Percentiles rank a stretch among this genome's conserved stretches.
phyloP scores from a whole-genome alignment of 2,329 filamentous ascomycete species.

The Colletotrichum gloeosporioides region DNA sequence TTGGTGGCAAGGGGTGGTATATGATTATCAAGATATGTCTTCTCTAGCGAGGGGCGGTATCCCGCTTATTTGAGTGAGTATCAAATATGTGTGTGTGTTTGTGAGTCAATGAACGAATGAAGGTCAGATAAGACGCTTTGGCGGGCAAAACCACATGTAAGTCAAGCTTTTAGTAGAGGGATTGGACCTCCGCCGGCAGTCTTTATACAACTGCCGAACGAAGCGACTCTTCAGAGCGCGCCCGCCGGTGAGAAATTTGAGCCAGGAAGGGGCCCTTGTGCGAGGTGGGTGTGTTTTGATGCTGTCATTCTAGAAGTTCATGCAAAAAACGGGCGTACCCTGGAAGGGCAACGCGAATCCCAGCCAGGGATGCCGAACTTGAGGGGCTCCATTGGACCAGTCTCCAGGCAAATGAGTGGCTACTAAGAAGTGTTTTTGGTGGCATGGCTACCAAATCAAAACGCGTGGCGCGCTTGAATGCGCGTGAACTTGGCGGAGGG shows the following conservation, averaged over 20 bases:
- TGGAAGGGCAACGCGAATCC: conserved; percentile 3
- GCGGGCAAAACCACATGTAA: conserved; percentile 3
- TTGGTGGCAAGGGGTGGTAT: neutral
- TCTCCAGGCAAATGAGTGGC: neutral
- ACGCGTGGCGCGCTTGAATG: conserved; percentile 16
- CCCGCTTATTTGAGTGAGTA: neutral
- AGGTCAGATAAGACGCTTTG: conserved; percentile 8
- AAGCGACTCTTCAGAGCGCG: neutral
- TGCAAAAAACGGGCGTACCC: conserved; percentile 22
- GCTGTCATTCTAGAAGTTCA: conserved; percentile 25
- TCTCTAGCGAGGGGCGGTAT: neutral
- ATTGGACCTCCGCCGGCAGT: neutral
- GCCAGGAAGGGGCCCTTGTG: neutral
- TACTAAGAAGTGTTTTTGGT: neutral
- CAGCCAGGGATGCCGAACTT: neutral
- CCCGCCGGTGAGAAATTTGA: conserved; percentile 8
- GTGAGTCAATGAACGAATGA: conserved; percentile 1
- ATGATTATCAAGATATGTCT: neutral
- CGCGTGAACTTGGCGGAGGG: conserved; percentile 9
- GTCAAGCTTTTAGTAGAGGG: neutral
- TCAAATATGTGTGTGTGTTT: neutral
- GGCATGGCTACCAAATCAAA: conserved; percentile 17
- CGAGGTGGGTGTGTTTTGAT: conserved; percentile 9
- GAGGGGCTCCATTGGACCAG: neutral
- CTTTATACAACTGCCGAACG: conserved; percentile 9